Conservation (phyloP, 129 eudicot species). For the Chrysanthemum seticuspe region DNA sequence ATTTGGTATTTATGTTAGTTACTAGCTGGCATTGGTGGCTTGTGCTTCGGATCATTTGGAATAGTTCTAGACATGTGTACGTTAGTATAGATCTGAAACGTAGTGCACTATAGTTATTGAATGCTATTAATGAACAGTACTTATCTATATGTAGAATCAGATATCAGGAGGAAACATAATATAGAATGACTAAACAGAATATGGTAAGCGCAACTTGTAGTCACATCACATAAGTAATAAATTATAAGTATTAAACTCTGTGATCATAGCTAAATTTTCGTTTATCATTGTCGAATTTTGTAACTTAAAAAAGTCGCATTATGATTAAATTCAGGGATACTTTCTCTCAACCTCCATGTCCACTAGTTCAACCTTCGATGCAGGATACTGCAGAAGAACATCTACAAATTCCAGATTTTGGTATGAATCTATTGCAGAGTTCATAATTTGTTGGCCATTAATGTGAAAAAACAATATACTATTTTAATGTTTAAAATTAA, state of each 20-base stretch:
- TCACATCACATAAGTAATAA: constrained; percentile 1
- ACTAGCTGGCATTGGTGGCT: no score
- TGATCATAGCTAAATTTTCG: constrained; percentile 6
- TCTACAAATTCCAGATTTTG: constrained; percentile 67
- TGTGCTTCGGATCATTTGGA: background rate
- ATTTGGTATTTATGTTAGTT: constrained; percentile 6
- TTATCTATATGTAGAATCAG: background rate
- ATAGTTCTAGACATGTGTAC: background rate
- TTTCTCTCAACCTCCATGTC: constrained; percentile 79
- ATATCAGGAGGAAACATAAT: no score
- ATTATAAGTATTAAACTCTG: constrained; percentile 3
- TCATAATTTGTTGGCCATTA: background rate
- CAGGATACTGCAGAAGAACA: constrained; percentile 42
- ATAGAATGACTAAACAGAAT: constrained; percentile 12
- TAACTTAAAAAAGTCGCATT: constrained; percentile 18
- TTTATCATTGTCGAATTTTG: background rate
- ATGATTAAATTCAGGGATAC: constrained; percentile 70
- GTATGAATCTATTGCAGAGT: constrained; percentile 33
- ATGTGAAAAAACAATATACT: constrained; percentile 1
- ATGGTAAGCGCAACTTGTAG: constrained; percentile 7
- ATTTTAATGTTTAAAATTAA: constrained; percentile 10
- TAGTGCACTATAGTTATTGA: background rate
- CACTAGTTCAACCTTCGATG: constrained; percentile 77
- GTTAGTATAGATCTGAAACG: background rate
- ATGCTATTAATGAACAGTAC: constrained; percentile 1